Conservation (phyloP, 495 filamentous ascomycete species). For the Trichodelitschia bisporula region DNA sequence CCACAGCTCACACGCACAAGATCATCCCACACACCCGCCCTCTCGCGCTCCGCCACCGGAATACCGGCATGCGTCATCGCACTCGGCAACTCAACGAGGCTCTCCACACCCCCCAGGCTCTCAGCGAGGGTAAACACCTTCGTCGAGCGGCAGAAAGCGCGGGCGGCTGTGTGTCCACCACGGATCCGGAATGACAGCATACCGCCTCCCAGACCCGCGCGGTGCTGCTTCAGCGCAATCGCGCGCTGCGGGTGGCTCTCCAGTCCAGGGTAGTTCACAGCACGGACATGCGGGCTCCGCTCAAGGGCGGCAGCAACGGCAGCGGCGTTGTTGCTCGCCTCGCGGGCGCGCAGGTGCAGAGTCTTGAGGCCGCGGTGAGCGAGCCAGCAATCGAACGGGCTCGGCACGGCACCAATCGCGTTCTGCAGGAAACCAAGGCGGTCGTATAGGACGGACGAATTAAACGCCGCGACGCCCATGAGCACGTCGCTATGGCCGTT, state of each 20-base stretch:
- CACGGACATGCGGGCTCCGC: conserved; percentile 52
- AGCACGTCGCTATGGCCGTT: conserved; percentile 96
- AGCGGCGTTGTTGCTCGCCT: conserved; percentile 61
- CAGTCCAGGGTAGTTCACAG: conserved; percentile 88
- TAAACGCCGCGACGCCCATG: conserved; percentile 96
- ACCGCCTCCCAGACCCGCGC: conserved; percentile 82
- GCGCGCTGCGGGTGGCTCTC: conserved; percentile 62
- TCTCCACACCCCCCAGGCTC: conserved; percentile 81
- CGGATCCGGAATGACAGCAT: conserved; percentile 93
- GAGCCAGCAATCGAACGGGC: conserved; percentile 92
- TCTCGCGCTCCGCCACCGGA: conserved; percentile 68
- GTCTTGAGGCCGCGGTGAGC: conserved; percentile 97
- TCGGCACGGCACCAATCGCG: conserved; percentile 85
- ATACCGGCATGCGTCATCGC: conserved; percentile 97
- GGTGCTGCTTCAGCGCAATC: conserved; percentile 75
- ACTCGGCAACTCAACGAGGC: conserved; percentile 68
- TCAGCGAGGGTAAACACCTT: conserved; percentile 85
- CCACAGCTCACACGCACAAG: conserved; percentile 86
- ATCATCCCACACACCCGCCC: conserved; percentile 87
- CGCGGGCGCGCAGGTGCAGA: conserved; percentile 70
- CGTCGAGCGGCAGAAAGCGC: conserved; percentile 75
- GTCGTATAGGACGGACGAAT: conserved; percentile 49
- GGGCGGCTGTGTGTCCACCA: conserved; percentile 67
- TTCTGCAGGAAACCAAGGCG: conserved; percentile 84
- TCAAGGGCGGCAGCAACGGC: conserved; percentile 55